Evolutionary conservation across 2,329 filamentous ascomycete genomes (phyloP).

Genomic region (Fusarium penzigii): DNA sequence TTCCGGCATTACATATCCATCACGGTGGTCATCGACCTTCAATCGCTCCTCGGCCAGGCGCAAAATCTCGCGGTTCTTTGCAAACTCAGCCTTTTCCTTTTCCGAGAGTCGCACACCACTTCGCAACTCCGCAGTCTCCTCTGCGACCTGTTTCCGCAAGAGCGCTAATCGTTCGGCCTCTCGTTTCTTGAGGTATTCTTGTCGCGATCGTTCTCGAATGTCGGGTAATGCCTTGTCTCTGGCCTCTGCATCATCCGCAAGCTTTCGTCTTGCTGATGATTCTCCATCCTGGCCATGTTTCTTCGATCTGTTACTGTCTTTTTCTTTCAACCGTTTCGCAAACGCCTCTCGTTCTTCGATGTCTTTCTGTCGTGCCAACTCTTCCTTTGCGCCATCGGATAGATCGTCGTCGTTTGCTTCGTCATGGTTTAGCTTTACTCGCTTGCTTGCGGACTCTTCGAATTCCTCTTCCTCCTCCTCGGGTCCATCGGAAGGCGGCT

Average conservation of each 20-base stretch:
- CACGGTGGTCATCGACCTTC: conserved; percentile 85
- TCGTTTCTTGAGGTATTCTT: conserved; percentile 92
- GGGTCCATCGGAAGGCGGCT: conserved; percentile 47
- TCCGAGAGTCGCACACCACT: conserved; percentile 75
- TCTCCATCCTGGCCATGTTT: conserved; percentile 62
- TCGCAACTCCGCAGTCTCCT: conserved; percentile 79
- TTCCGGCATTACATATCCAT: conserved; percentile 91
- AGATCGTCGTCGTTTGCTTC: conserved; percentile 48
- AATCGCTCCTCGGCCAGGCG: conserved; percentile 81
- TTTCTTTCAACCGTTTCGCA: conserved; percentile 70
- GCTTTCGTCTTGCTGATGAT: conserved; percentile 56
- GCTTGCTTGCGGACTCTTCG: conserved; percentile 69
- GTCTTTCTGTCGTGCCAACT: conserved; percentile 64
- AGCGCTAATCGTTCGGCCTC: conserved; percentile 83
- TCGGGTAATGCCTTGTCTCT: conserved; percentile 75
- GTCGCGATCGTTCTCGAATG: conserved; percentile 78
- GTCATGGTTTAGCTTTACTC: conserved; percentile 64
- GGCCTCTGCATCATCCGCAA: conserved; percentile 59
- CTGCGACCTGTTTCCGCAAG: conserved; percentile 85
- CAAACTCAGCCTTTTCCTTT: conserved; percentile 83
- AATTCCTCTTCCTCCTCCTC: conserved; percentile 59
- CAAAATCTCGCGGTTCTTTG: conserved; percentile 80
- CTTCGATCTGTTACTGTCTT: conserved; percentile 70
- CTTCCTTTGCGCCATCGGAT: conserved; percentile 60
- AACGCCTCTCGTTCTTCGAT: conserved; percentile 78